Conservation (phyloP, 2,329 filamentous ascomycete genomes). For the Penicillium sp. region DNA sequence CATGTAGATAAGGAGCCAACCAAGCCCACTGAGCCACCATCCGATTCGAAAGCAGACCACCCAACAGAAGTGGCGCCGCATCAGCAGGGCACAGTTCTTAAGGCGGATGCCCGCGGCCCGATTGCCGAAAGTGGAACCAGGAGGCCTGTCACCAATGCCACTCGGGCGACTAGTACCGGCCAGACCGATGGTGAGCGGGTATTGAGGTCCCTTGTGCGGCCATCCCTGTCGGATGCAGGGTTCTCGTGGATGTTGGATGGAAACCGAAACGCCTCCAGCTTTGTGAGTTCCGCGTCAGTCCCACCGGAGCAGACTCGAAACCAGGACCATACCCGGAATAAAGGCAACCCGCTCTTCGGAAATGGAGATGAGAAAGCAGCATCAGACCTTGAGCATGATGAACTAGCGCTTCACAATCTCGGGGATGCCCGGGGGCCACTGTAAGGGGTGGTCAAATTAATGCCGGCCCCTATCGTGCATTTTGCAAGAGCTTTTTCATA, state of each 20-base stretch:
- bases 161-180: slow-evolving; percentile 4
- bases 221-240: slow-evolving; percentile 47
- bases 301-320: slow-evolving; percentile 46
- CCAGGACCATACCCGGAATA: slow-evolving; percentile 29
- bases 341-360: slow-evolving; percentile 36
- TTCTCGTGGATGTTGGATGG: slow-evolving; percentile 54
- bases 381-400: slow-evolving; percentile 36
- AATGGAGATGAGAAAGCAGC: slow-evolving; percentile 32
- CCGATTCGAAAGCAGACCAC: background rate
- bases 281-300: slow-evolving; percentile 47
- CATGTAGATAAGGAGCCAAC: slow-evolving; percentile 4
- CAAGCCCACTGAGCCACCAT: background rate
- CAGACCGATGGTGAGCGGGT: slow-evolving; percentile 18
- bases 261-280: slow-evolving; percentile 44
- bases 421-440: slow-evolving; percentile 26
- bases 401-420: slow-evolving; percentile 42
- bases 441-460: slow-evolving; percentile 11
- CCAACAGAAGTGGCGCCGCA: slow-evolving; percentile 2
- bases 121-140: slow-evolving; percentile 9
- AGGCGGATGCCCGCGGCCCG: slow-evolving; percentile 9
- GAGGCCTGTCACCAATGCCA: slow-evolving; percentile 6
- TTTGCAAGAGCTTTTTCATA: background rate
- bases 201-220: slow-evolving; percentile 32
- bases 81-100: slow-evolving; percentile 5
- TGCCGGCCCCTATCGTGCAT: slow-evolving; percentile 1